Conservation (phyloP, 225 moss, liverwort and hornwort species). For the Marchantia paleacea region DNA sequence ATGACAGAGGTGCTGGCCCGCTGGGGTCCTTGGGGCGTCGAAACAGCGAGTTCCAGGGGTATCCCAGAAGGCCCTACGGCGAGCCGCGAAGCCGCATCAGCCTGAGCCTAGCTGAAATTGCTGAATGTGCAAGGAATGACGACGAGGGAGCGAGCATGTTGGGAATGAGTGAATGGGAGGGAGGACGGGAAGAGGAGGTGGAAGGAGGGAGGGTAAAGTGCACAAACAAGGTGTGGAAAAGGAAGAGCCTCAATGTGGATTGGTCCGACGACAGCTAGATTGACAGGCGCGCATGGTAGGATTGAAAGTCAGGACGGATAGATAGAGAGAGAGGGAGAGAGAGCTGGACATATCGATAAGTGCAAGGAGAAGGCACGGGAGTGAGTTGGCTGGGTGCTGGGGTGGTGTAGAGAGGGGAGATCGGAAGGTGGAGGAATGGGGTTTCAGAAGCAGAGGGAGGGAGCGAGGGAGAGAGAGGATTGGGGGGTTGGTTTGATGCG, state of each 20-base stretch:
- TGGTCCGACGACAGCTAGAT: conserved; percentile 6
- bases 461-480: neutral
- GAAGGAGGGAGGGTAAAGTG: neutral
- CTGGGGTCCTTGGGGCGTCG: neutral
- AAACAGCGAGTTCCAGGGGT: neutral
- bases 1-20: neutral
- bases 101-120: neutral
- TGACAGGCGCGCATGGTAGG: neutral
- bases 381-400: too few species aligned
- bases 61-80: neutral
- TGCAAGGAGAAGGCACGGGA: too few species aligned
- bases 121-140: too few species aligned
- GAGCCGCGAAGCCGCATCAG: neutral
- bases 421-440: too few species aligned
- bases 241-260: neutral
- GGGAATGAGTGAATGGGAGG: too few species aligned
- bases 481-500: neutral
- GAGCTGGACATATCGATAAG: too few species aligned
- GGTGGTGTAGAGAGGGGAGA: too few species aligned
- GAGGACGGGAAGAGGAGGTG: neutral
- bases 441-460: too few species aligned
- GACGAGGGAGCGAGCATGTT: neutral
- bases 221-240: neutral
- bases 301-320: neutral
- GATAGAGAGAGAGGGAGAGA: neutral